A percentile compares a stretch with the other conserved stretches of the same genome.
Conservation (phyloP, 352 stramenopile species). For the Pythium plurisporium region DNA sequence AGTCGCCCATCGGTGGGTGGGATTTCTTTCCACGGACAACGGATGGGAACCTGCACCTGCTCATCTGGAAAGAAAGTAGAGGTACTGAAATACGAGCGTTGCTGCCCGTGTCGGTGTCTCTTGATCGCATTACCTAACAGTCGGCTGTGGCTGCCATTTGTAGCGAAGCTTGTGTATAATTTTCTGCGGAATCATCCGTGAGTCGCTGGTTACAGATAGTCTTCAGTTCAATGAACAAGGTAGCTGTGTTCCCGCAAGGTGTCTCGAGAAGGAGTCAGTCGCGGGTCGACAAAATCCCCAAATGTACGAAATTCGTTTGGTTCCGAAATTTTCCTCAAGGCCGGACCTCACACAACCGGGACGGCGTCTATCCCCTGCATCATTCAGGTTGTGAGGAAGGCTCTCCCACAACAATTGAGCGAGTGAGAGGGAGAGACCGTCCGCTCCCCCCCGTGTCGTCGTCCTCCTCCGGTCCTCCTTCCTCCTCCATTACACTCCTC, state of each 20-base stretch:
- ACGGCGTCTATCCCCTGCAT: conserved; percentile 14
- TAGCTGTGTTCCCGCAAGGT: not conserved
- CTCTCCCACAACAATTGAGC: conserved; percentile 16
- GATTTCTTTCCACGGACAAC: conserved; percentile 1
- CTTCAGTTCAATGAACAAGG: not conserved
- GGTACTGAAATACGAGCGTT: conserved; percentile 2
- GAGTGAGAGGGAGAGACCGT: not conserved
- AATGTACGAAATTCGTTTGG: conserved; percentile 10
- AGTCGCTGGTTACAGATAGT: not conserved
- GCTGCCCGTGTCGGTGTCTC: conserved; percentile 10
- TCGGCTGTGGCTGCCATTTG: not conserved
- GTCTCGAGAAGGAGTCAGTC: conserved; percentile 18
- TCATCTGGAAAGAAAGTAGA: no score
- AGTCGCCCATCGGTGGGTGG: no score
- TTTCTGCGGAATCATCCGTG: not conserved
- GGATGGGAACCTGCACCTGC: not conserved
- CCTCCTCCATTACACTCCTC: conserved; percentile 9
- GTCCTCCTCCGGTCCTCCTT: not conserved
- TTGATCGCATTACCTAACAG: conserved; percentile 18
- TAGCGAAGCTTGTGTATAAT: conserved; percentile 1
- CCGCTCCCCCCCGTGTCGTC: not conserved
- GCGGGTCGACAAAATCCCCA: not conserved
- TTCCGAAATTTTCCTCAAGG: conserved; percentile 5
- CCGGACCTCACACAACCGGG: not conserved
- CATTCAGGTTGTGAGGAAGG: not conserved